phyloP scores from a whole-genome alignment of 192 early-diverging fungal genomes.

The Funneliformis geosporum region DNA sequence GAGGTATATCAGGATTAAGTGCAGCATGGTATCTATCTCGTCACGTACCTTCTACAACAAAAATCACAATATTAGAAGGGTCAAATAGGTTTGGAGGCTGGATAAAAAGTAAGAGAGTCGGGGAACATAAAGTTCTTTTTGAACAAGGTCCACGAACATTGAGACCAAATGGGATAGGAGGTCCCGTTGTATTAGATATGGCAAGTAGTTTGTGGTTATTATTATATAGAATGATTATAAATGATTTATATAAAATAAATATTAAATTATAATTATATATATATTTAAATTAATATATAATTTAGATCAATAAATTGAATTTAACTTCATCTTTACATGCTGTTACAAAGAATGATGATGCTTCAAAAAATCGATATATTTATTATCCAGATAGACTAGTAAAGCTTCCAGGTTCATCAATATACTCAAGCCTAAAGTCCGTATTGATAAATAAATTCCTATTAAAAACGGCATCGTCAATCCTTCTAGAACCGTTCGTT shows the following conservation, averaged over 20 bases:
- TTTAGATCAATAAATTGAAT: conserved; percentile 63
- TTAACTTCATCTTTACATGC: conserved; percentile 60
- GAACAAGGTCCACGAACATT: conserved; percentile 86
- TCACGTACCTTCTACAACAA: conserved; percentile 39
- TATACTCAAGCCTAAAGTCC: conserved; percentile 18
- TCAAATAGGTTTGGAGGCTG: conserved; percentile 80
- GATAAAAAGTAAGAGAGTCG: conserved; percentile 68
- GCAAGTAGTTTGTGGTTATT: conserved; percentile 41
- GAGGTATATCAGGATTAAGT: conserved; percentile 87
- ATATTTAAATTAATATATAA: too few species aligned
- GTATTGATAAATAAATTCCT: conserved; percentile 37
- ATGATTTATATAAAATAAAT: too few species aligned
- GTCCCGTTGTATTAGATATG: conserved; percentile 76
- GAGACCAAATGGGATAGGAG: conserved; percentile 68
- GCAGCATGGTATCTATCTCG: conserved; percentile 78
- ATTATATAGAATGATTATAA: too few species aligned
- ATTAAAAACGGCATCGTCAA: conserved; percentile 56
- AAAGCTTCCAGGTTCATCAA: conserved; percentile 51
- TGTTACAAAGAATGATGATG: conserved; percentile 62
- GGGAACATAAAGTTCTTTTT: conserved; percentile 52
- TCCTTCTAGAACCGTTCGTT: conserved; percentile 59
- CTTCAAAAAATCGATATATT: conserved; percentile 83
- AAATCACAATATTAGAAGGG: conserved; percentile 76
- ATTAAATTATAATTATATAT: too few species aligned
- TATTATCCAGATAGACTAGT: conserved; percentile 71